A percentile compares a stretch with the other conserved stretches of the same genome.
phyloP scores from a whole-genome alignment of 78 protist genomes.

The Isochrysis galbana region DNA sequence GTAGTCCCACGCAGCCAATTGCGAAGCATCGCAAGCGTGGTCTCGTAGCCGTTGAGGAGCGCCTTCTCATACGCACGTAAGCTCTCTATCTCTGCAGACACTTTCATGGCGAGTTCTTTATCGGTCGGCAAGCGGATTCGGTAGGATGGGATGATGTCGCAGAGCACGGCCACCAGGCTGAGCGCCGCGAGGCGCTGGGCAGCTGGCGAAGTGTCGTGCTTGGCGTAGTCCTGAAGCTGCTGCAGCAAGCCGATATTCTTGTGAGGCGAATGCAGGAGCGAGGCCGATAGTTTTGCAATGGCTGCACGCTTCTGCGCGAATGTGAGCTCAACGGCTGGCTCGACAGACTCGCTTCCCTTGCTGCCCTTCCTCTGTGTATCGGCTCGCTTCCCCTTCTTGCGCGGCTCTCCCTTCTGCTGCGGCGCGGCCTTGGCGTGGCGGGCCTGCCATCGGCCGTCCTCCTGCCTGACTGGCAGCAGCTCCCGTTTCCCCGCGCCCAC shows the following conservation, averaged over 20 bases:
- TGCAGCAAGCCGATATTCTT: not conserved
- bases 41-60: not conserved
- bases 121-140: slow-evolving; percentile 15
- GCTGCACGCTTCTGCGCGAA: not conserved
- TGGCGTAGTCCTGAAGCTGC: not conserved
- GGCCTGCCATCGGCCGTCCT: not conserved
- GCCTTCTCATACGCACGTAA: not conserved
- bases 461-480: not conserved
- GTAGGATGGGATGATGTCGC: slow-evolving; percentile 2
- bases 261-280: not conserved
- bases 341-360: not conserved
- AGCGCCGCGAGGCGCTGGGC: not conserved
- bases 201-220: not conserved
- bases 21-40: not conserved
- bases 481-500: not conserved
- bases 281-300: not conserved
- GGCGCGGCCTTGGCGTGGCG: not conserved
- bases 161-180: not conserved
- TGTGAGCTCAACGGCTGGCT: not conserved
- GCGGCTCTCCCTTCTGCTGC: not conserved
- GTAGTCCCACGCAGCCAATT: not conserved
- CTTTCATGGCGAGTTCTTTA: not conserved
- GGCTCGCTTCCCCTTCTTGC: not conserved
- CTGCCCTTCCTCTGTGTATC: not conserved
- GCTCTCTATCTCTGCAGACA: not conserved